phyloP scores from a whole-genome alignment of 176 grass and related monocot species.

The Carex kokanica region DNA sequence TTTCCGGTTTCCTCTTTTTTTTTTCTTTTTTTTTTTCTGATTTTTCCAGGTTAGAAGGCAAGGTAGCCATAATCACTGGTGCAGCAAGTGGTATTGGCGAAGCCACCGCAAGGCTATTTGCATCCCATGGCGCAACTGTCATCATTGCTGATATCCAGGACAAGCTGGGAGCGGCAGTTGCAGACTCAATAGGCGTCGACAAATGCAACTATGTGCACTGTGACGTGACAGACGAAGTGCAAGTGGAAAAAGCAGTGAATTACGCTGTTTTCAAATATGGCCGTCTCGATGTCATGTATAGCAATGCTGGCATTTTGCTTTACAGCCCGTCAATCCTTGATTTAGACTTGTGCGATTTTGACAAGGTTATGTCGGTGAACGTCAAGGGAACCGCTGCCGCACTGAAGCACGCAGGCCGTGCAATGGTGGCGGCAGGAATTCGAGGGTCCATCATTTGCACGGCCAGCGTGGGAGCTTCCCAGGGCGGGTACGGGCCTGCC shows the following conservation, averaged over 20 bases:
- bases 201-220: constrained; percentile 54
- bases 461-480: constrained; percentile 46
- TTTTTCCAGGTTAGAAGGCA: constrained; percentile 62
- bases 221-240: constrained; percentile 66
- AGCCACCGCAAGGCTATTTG: constrained; percentile 62
- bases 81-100: constrained; percentile 79
- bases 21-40: not conserved
- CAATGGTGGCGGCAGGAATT: constrained; percentile 35
- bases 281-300: constrained; percentile 70
- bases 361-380: constrained; percentile 75
- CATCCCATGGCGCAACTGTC: constrained; percentile 57
- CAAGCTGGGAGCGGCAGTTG: constrained; percentile 42
- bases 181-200: constrained; percentile 32
- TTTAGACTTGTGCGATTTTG: constrained; percentile 42
- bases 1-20: not conserved
- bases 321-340: constrained; percentile 39
- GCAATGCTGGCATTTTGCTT: constrained; percentile 70
- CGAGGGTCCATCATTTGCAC: constrained; percentile 73
- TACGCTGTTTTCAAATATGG: constrained; percentile 44
- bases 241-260: constrained; percentile 53
- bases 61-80: constrained; percentile 75
- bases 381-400: constrained; percentile 47
- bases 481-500: constrained; percentile 56
- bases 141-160: constrained; percentile 82
- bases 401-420: constrained; percentile 65